These are phyloP conservation scores for Coccomyxa sp. DNA, from an alignment of 139 green algal genomes.

Conservation along the genomic window DNA sequence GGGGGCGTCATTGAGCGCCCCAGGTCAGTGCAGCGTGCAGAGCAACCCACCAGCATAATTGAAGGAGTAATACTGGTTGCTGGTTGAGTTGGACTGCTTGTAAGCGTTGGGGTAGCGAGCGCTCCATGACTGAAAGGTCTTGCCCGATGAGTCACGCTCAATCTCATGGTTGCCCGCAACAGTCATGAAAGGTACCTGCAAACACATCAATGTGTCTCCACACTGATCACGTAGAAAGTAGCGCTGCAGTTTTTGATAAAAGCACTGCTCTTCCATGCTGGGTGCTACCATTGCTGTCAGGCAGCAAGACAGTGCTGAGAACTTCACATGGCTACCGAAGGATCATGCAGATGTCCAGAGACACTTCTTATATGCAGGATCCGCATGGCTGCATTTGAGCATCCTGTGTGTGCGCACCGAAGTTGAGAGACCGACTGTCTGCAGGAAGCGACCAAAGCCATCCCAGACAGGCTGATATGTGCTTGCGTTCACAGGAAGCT, in stretches of 20 bases:
- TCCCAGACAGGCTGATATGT: neutral
- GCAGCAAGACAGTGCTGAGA: neutral
- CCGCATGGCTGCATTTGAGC: no score
- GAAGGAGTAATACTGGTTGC: constrained; percentile 53
- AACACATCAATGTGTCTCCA: neutral
- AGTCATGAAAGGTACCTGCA: constrained; percentile 25
- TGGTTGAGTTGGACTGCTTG: constrained; percentile 18
- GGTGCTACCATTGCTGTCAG: neutral
- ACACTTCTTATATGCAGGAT: no score
- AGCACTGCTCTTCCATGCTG: neutral
- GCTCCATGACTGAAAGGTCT: constrained; percentile 24
- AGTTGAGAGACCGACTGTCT: neutral
- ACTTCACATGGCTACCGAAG: neutral
- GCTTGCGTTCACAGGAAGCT: neutral
- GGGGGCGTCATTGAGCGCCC: no score
- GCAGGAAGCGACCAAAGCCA: neutral
- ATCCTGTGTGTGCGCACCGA: neutral
- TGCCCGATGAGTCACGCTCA: neutral
- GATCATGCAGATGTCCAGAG: neutral
- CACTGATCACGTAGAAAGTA: neutral
- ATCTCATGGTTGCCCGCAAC: constrained; percentile 69
- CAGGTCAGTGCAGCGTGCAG: no score
- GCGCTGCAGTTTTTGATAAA: neutral
- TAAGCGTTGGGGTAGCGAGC: constrained; percentile 32
- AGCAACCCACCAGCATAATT: constrained; percentile 26